A percentile compares a stretch with the other conserved stretches of the same genome.
These are phyloP conservation scores for Trifolium repens DNA, from an alignment of 306 rosid genomes.

Conservation along the genomic window DNA sequence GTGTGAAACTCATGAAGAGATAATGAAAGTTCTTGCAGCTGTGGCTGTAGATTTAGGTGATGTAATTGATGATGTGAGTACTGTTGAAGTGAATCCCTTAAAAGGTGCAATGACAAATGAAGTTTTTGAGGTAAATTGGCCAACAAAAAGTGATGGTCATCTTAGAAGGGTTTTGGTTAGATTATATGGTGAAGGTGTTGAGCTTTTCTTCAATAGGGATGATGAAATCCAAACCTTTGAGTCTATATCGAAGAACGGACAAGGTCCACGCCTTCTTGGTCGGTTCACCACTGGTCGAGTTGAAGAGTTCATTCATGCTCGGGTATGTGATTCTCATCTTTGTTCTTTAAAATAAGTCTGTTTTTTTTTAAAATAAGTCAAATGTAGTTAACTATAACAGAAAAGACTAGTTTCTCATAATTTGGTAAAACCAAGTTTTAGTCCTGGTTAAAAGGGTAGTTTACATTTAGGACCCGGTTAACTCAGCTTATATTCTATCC, in stretches of 20 bases:
- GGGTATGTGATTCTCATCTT: constrained; percentile 53
- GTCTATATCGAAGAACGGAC: constrained; percentile 73
- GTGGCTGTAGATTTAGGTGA: constrained; percentile 81
- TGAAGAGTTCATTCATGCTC: constrained; percentile 94
- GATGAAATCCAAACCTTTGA: constrained; percentile 83
- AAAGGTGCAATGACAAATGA: constrained; percentile 95
- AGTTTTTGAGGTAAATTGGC: constrained; percentile 82
- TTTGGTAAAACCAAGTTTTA: no score
- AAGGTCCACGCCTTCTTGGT: constrained; percentile 95
- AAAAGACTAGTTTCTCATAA: not conserved
- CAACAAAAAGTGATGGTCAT: constrained; percentile 47
- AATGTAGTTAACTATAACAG: not conserved
- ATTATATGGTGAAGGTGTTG: constrained; percentile 86
- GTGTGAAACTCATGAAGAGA: constrained; percentile 51
- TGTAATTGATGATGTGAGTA: constrained; percentile 55
- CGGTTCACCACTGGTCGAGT: constrained; percentile 73
- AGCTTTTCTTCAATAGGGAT: constrained; percentile 76
- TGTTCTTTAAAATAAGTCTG: no score
- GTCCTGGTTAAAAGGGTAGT: no score
- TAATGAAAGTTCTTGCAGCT: constrained; percentile 58
- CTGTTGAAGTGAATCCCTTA: constrained; percentile 62
- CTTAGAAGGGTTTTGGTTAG: constrained; percentile 71
- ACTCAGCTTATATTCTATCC: no score
- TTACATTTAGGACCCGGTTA: no score
- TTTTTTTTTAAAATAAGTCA: not conserved